Evolutionary conservation across 495 filamentous ascomycete genomes (phyloP), one percentile per base, ranked within the genome.

Genomic region (Lasiosphaeria miniovina): DNA sequence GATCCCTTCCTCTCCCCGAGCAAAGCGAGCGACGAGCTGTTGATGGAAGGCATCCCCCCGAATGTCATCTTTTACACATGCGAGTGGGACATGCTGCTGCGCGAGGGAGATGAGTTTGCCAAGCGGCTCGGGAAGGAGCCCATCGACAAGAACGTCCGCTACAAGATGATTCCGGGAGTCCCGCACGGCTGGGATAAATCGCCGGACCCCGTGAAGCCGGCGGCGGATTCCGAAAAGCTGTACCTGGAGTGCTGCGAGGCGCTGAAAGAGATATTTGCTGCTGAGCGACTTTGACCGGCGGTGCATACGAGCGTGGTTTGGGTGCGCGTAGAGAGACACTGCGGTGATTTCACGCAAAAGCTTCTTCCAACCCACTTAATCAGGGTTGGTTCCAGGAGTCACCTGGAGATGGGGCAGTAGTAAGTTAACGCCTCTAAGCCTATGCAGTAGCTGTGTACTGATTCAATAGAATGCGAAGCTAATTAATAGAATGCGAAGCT

Each of bases 71-170:
- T 97, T 49, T 90, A 86, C 62, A 86, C 89, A 10, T 96, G 91
- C 72, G 93, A 96, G 73, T 95, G 87, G 84, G 93, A 96, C 67
- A 94, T 96, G 89, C 73, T 97, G 32, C 76, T 91, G 41, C 81
- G 81, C 3, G 93, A 97, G 70, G 91, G 87, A 3, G 80, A 90
- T 64, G 68, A 74, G 14, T 86, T 96, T 54, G 81, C 86, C 7
- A 77, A 81, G 34, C 77, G 90, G 4, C 67, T 97, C 50, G 60
- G 60, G 24, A 59, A 65, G 8, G 69, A 80, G 52, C 79, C 77
- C 0, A 74, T 90, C 17, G 80, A 80, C 15, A 94, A 92, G 73
- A 80, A 78, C 5, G 86, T 93, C 0, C 74, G 75, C 34, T 86
- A 87, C 61, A 84, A 82, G 65, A 84, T 90, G 76, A 82, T 96